These are phyloP conservation scores for Boletus pseudo-olivaceus DNA, from an alignment of 768 basidiomycete genomes.

Conservation along the genomic window DNA sequence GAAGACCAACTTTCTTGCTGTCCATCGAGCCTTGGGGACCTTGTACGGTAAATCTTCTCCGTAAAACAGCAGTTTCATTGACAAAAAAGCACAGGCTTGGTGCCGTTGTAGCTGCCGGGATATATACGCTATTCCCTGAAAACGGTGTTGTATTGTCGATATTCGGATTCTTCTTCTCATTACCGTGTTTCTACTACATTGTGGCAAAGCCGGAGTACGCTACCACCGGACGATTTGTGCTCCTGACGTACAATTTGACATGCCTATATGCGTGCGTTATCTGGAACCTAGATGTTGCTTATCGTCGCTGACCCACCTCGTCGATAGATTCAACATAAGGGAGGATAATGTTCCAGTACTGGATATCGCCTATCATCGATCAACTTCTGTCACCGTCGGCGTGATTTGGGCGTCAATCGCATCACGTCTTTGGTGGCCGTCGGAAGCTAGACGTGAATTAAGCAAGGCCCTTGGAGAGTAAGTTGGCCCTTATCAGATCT, in stretches of 20 bases:
- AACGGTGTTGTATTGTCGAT: constrained; percentile 70
- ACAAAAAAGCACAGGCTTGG: constrained; percentile 53
- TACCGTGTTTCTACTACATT: constrained; percentile 93
- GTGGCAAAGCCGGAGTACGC: constrained; percentile 75
- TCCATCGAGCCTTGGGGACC: constrained; percentile 85
- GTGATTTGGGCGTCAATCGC: constrained; percentile 88
- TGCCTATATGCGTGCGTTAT: constrained; percentile 59
- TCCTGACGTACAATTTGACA: constrained; percentile 88
- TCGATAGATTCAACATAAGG: constrained; percentile 72
- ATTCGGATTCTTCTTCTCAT: constrained; percentile 84
- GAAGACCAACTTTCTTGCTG: constrained; percentile 81
- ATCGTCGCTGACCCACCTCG: not conserved
- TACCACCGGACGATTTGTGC: constrained; percentile 72
- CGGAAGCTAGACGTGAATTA: constrained; percentile 87
- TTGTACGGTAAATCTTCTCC: constrained; percentile 46
- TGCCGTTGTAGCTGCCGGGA: constrained; percentile 66
- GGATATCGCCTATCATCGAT: constrained; percentile 73
- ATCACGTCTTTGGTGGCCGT: constrained; percentile 93
- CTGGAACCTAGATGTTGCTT: not conserved
- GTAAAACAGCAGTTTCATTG: constrained; percentile 3
- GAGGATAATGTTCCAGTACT: constrained; percentile 58
- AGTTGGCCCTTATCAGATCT: constrained; percentile 16
- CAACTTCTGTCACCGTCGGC: constrained; percentile 76
- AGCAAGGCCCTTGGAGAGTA: constrained; percentile 85
- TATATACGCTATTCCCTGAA: constrained; percentile 75